Base-by-base conservation (phyloP, 2,329 filamentous ascomycete species). In the Colletotrichum somersetense region DNA sequence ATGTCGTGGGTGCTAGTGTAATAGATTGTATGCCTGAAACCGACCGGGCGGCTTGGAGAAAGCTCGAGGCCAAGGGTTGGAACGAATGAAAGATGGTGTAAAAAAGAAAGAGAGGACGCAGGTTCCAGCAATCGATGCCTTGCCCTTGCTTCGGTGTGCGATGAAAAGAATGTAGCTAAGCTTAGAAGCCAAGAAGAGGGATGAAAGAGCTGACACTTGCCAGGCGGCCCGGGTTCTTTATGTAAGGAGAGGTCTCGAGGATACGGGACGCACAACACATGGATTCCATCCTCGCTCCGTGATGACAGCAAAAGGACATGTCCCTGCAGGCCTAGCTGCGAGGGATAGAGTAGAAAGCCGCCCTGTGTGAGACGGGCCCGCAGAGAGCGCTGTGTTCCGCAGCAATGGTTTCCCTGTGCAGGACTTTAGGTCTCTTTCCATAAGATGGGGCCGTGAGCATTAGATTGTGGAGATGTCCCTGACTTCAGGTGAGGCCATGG, bases 71-170 rank as follows among this genome's bases (percentile, higher is more conserved):
- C 48, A 50, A 62, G 63, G 30, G 33, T 57, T 5, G 48, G 61
- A 70, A 69, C 55, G 66, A 72, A 72, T 70, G 66, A 50, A 56
- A 66, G 18, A n/a, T 58, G 20, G 38, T 55, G 52, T 30, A 57
- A 72, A 56, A 52, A 14, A 62, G 59, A 72, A 72, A 65, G 70
- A 72, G 70, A 72, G 70, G 70, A 72, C 61, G 70, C 70, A 72
- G 61, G 70, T 65, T 55, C 46, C 66, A 70, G 70, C 70, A 72
- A 65, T 72, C 70, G 66, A 72, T 72, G 70, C 70, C 70, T 72
- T 65, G 70, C 66, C 70, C 70, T 61, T 72, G 66, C 70, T 72
- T 72, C 61, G 65, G 59, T 62, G 55, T 44, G 64, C 66, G 59
- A 52, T 30, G 55, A 65, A 26, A 26, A 61, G 70, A 72, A 72